Conservation (phyloP, 1,284 basidiomycete genomes). For the Puccinia novopanici region DNA sequence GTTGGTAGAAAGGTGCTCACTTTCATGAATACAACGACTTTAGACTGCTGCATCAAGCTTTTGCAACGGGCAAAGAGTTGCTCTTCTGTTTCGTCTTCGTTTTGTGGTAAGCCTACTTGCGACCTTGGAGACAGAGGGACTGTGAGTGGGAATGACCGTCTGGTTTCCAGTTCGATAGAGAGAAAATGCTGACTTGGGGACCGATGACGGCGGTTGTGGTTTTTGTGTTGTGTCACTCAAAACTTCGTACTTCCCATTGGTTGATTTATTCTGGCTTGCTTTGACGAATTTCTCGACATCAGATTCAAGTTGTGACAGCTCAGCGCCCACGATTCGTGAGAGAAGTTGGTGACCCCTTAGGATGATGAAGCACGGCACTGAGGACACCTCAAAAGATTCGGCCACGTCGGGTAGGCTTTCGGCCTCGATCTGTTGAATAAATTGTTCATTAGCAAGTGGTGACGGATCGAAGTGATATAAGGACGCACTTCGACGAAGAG, state of each 20-base stretch:
- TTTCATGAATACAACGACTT: conserved; percentile 95
- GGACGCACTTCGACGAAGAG: conserved; percentile 38
- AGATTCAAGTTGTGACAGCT: conserved; percentile 68
- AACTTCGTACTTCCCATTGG: conserved; percentile 25
- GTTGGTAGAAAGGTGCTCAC: conserved; percentile 71
- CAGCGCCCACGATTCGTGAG: conserved; percentile 76
- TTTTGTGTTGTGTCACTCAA: conserved; percentile 30
- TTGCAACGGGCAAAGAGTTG: conserved; percentile 69
- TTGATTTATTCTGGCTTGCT: conserved; percentile 2
- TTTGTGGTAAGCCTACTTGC: conserved; percentile 53
- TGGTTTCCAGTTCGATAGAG: neutral
- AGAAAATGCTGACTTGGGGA: conserved; percentile 7
- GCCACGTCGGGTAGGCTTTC: conserved; percentile 83
- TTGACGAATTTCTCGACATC: conserved; percentile 45
- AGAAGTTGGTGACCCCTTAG: conserved; percentile 87
- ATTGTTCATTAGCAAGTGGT: neutral
- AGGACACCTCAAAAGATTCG: conserved; percentile 88
- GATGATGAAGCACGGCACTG: conserved; percentile 83
- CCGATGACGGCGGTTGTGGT: conserved; percentile 21
- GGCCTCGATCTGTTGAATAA: conserved; percentile 73
- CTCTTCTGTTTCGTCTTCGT: conserved; percentile 66
- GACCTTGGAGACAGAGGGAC: neutral
- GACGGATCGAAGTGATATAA: neutral
- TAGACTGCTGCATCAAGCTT: conserved; percentile 68
- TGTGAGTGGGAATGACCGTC: neutral